These are phyloP conservation scores for Pythium monospermum DNA, from an alignment of 352 stramenopile genomes.

Conservation along the genomic window DNA sequence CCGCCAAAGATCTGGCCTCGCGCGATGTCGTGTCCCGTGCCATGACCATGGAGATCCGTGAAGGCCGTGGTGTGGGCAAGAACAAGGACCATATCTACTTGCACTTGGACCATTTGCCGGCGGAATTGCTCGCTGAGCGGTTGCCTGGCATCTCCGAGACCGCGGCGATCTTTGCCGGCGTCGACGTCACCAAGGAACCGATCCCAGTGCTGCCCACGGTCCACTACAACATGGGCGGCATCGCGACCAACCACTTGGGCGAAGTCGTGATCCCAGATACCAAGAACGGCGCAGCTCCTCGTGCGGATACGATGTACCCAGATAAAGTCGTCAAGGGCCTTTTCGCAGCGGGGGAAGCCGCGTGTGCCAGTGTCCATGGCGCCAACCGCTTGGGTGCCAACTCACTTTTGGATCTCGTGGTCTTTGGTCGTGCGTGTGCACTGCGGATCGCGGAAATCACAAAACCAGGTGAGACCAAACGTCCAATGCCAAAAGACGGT, in stretches of 20 bases:
- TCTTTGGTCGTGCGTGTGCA: constrained; percentile 94
- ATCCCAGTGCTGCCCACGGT: constrained; percentile 97
- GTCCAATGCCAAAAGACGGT: constrained; percentile 73
- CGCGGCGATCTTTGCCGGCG: constrained; percentile 95
- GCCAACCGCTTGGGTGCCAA: constrained; percentile 93
- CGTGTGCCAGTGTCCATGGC: constrained; percentile 94
- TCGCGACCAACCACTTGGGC: constrained; percentile 94
- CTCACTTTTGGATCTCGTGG: constrained; percentile 96
- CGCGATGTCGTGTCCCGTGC: constrained; percentile 93
- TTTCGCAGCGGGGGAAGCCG: constrained; percentile 94
- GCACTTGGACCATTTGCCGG: constrained; percentile 95
- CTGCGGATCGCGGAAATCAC: constrained; percentile 92
- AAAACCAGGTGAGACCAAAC: constrained; percentile 87
- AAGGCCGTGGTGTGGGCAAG: constrained; percentile 92
- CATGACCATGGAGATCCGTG: constrained; percentile 98
- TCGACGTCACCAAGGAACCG: constrained; percentile 97
- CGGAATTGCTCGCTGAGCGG: constrained; percentile 91
- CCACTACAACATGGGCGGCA: constrained; percentile 98
- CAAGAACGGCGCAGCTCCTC: constrained; percentile 50
- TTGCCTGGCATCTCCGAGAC: constrained; percentile 96
- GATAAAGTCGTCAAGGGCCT: constrained; percentile 93
- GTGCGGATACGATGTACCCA: constrained; percentile 70
- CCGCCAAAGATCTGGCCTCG: constrained; percentile 95
- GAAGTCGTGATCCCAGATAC: constrained; percentile 85
- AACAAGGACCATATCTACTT: constrained; percentile 94